Evolutionary conservation across 306 rosid species (phyloP).

Genomic region (Begonia loranthoides): DNA sequence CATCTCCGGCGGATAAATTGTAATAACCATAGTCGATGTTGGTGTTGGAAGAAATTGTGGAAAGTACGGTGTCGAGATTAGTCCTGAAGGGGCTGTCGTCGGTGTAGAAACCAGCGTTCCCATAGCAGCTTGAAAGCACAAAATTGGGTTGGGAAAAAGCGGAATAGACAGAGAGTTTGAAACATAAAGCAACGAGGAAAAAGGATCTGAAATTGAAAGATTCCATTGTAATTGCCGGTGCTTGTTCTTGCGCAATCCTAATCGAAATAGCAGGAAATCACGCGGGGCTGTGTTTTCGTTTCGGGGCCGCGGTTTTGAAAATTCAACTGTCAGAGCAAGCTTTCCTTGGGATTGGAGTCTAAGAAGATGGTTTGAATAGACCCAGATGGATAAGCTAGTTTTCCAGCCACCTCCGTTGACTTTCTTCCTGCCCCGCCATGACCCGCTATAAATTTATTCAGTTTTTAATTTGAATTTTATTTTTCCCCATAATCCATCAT

Average conservation of each 20-base stretch:
- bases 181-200: neutral
- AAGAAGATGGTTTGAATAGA: too few species aligned
- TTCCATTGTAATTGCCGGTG: neutral
- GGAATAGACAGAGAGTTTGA: neutral
- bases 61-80: neutral
- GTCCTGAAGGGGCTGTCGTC: neutral
- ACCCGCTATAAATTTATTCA: too few species aligned
- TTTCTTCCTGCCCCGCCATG: neutral
- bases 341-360: too few species aligned
- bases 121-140: neutral
- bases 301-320: neutral
- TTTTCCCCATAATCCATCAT: neutral
- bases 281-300: too few species aligned
- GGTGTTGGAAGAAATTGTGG: neutral
- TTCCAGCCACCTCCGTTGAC: neutral
- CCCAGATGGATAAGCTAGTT: neutral
- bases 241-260: too few species aligned
- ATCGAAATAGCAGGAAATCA: too few species aligned
- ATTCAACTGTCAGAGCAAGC: neutral
- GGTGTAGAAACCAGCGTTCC: neutral
- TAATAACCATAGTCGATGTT: slow-evolving; percentile 4
- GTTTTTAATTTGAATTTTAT: too few species aligned
- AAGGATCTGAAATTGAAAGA: neutral
- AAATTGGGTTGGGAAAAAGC: neutral
- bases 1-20: slow-evolving; percentile 8